Base-by-base conservation (phyloP, 1,284 basidiomycete species). In the Pholiota adiposa region DNA sequence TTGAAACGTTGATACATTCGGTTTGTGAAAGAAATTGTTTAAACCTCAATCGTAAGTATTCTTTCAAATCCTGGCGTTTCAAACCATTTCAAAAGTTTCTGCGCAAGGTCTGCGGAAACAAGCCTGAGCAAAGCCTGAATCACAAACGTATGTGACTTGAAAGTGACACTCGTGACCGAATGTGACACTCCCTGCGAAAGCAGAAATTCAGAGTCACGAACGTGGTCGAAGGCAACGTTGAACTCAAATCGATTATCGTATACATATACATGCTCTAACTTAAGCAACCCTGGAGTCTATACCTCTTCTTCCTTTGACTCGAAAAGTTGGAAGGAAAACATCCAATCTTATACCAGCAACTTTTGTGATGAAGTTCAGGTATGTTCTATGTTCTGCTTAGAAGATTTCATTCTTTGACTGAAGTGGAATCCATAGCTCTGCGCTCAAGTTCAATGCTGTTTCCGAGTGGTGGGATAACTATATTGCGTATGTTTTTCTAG, bases 391-490 rank as follows among this genome's bases (percentile, higher is more conserved):
- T 12, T 4, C 23, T 5, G 11, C 2, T 25, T 25, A 4, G 1
- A 3, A 18, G 21, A 16, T 1, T 27, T 41, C 25, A 9, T 9
- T 19, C 21, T 3, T n/a, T 14, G 21, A 29, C 33, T 19, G 16
- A 44, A 14, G 54, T 62, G 4, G 65, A 27, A 8, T 38, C 4
- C 51, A 7, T 33, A 88, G 86, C 65, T 88, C 86, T 29, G 90
- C 94, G 14, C 83, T 97, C 63, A 93, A 96, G 72, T 96, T 97
- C 77, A 97, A 98, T 70, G 91, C 93, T 21, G 93, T 96, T 41
- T 84, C 94, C 1, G 96, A 98, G 64, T 98, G 96, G 96, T 92
- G 91, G 85, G 92, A 95, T 68, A 88, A 96, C 65, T 98, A 98
- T 72, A 90, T 98, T 62, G 85, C 88, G 86, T 93, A 69, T 65